phyloP scores from a whole-genome alignment of 1,139 yeast species.

The Hyphopichia wangnamkhiaoensis region DNA sequence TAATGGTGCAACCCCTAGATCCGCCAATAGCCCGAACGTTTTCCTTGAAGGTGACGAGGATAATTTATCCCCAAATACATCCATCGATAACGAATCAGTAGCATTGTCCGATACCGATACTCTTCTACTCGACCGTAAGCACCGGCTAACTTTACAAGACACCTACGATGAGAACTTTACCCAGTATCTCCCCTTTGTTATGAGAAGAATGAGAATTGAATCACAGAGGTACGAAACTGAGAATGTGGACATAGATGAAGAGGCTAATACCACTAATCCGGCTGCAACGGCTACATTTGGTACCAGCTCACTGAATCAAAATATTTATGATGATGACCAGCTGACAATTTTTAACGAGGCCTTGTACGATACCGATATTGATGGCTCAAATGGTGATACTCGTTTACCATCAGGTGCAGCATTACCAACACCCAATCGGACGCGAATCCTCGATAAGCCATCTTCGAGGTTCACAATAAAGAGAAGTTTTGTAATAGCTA shows the following conservation, averaged over 20 bases:
- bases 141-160: constrained; percentile 36
- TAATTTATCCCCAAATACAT: constrained; percentile 6
- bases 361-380: not conserved
- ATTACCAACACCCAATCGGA: not conserved
- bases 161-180: constrained; percentile 40
- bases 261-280: constrained; percentile 2
- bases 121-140: constrained; percentile 17
- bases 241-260: constrained; percentile 3
- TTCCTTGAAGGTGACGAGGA: not conserved
- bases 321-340: constrained; percentile 19
- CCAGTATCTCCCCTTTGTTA: constrained; percentile 37
- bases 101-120: constrained; percentile 30
- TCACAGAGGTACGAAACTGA: not conserved
- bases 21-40: not conserved
- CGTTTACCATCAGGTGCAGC: not conserved
- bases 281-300: not conserved
- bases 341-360: constrained; percentile 24
- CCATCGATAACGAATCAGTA: constrained; percentile 10
- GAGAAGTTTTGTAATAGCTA: constrained; percentile 30
- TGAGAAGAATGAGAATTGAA: constrained; percentile 27
- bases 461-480: constrained; percentile 23
- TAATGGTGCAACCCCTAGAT: not conserved
- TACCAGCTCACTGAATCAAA: not conserved
- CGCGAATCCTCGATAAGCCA: constrained; percentile 14
- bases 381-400: not conserved